A percentile compares a stretch with the other conserved stretches of the same genome.
Evolutionary conservation across 179 eudicot genomes (phyloP).

Genomic region (Beta lomatogona): DNA sequence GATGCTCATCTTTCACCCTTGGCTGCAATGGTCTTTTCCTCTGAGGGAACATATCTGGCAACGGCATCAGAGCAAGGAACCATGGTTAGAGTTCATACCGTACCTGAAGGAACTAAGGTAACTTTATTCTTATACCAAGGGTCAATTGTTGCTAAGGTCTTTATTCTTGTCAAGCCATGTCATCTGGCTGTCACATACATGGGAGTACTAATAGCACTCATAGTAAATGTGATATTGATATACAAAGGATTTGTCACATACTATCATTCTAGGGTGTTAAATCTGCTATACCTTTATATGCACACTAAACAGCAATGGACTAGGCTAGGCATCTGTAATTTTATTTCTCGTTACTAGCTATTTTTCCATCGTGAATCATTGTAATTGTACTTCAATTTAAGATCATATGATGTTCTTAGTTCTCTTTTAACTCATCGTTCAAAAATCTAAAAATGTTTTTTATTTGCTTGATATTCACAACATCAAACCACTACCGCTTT

Average conservation of each 20-base stretch:
- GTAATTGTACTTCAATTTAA: too few relatives aligned
- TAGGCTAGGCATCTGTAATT: too few relatives aligned
- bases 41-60: conserved; percentile 78
- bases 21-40: conserved; percentile 76
- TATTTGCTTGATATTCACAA: neutral
- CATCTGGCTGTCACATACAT: conserved; percentile 7
- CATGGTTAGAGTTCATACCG: conserved; percentile 74
- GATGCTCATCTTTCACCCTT: conserved; percentile 90
- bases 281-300: neutral
- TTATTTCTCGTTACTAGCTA: too few relatives aligned
- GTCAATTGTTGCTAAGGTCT: neutral
- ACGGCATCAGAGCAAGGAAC: conserved; percentile 99
- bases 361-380: too few relatives aligned
- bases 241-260: neutral
- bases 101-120: conserved; percentile 91
- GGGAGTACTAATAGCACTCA: neutral
- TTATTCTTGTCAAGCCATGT: neutral
- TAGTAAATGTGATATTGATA: neutral
- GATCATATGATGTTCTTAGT: too few relatives aligned
- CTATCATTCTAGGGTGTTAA: neutral
- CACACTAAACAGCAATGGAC: neutral
- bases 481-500: neutral
- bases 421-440: neutral
- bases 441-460: too few relatives aligned
- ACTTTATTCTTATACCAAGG: neutral